phyloP scores from a whole-genome alignment of 441 rosid species.

The Syzygium syzygioides region DNA sequence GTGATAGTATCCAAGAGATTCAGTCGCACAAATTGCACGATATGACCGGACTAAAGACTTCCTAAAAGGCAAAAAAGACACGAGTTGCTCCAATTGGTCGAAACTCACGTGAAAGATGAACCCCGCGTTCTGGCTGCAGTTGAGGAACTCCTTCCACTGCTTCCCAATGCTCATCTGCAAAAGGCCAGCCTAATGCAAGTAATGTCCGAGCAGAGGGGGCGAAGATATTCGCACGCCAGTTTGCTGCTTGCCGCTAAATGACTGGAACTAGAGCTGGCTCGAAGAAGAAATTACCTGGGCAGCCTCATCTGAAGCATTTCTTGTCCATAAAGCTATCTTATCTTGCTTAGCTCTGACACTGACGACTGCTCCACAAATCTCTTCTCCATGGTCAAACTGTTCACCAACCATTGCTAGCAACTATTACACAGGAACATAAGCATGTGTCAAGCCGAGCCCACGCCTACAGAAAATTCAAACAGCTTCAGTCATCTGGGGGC shows the following conservation, averaged over 20 bases:
- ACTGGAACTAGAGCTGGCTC: background rate
- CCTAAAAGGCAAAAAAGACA: background rate
- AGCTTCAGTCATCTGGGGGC: background rate
- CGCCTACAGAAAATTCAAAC: background rate
- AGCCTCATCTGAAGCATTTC: conserved; percentile 78
- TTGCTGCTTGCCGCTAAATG: background rate
- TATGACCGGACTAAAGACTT: background rate
- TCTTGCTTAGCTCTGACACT: conserved; percentile 66
- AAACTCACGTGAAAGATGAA: conserved; percentile 73
- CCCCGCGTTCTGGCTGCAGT: conserved; percentile 53
- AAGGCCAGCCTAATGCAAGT: background rate
- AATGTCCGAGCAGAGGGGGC: background rate
- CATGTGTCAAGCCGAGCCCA: background rate
- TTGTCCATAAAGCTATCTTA: conserved; percentile 79
- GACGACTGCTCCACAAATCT: conserved; percentile 86
- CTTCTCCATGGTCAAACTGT: conserved; percentile 85
- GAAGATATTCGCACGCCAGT: background rate
- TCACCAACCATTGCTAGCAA: conserved; percentile 91
- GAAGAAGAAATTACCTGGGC: conserved; percentile 52
- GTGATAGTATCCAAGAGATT: background rate
- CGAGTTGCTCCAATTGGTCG: rapidly evolving
- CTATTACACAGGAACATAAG: conserved; percentile 17
- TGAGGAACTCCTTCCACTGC: conserved; percentile 82
- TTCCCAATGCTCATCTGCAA: conserved; percentile 78
- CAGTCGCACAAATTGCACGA: background rate